phyloP scores from a whole-genome alignment of 768 basidiomycete species.

The Tricholoma hemisulphureum region DNA sequence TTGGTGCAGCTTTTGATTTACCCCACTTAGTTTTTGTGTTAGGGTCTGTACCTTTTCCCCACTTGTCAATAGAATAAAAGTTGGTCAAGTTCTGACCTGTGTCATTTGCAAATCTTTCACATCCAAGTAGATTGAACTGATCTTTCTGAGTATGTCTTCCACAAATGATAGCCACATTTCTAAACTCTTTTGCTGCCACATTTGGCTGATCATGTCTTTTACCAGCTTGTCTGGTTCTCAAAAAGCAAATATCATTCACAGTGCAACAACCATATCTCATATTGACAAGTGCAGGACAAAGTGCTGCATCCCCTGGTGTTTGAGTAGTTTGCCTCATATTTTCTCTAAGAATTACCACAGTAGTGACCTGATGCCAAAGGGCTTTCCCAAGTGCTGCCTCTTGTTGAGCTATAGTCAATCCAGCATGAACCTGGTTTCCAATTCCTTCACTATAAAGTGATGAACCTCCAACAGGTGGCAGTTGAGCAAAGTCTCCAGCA shows the following conservation, averaged over 20 bases:
- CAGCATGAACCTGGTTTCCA: not conserved
- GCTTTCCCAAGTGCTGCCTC: not conserved
- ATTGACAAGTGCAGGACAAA: not conserved
- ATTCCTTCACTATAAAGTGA: not conserved
- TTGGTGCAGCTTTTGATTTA: not conserved
- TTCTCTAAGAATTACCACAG: not conserved
- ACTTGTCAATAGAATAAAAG: constrained; percentile 25
- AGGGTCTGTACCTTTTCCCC: not conserved
- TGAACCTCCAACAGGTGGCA: not conserved
- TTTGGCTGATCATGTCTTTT: not conserved
- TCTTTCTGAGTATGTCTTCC: not conserved
- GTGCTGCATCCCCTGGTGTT: not conserved
- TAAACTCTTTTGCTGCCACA: not conserved
- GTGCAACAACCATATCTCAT: not conserved
- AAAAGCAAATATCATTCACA: not conserved
- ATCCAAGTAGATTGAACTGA: not conserved
- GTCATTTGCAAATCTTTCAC: not conserved
- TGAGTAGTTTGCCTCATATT: not conserved
- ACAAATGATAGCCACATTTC: too few species aligned
- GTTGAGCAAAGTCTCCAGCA: not conserved
- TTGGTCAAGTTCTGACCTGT: constrained; percentile 14
- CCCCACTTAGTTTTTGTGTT: not conserved
- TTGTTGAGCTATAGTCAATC: not conserved
- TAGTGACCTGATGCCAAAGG: not conserved
- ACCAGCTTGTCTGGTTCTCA: not conserved